Conservation (phyloP, 257 asterid species). For the Solanum raphanifolium region DNA sequence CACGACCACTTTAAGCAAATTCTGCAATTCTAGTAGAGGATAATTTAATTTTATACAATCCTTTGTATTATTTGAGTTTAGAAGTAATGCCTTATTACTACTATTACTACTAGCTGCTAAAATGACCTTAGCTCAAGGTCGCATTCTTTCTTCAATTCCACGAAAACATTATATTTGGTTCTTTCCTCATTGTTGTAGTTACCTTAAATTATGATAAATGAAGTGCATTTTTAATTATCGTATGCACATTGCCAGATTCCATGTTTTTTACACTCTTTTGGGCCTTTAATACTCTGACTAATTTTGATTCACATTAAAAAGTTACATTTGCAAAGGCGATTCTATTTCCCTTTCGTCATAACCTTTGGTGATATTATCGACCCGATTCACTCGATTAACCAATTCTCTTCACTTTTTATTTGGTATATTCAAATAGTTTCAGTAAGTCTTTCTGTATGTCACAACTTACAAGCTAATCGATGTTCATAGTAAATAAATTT, state of each 20-base stretch:
- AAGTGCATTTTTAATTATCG: background rate
- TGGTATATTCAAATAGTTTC: background rate
- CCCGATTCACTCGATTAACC: background rate
- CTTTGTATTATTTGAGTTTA: background rate
- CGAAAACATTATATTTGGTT: background rate
- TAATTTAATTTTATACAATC: background rate
- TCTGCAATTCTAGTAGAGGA: background rate
- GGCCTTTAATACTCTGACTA: background rate
- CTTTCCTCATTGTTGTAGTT: background rate
- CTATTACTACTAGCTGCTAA: background rate
- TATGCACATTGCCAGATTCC: background rate
- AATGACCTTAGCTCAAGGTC: slow-evolving; percentile 62
- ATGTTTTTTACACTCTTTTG: background rate
- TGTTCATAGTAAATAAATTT: background rate
- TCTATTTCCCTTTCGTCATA: background rate
- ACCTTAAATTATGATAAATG: background rate
- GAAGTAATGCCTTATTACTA: slow-evolving; percentile 1
- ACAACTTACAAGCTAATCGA: background rate
- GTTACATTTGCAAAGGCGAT: background rate
- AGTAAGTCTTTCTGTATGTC: background rate
- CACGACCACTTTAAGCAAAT: slow-evolving; percentile 40
- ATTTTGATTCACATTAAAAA: background rate
- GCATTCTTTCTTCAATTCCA: slow-evolving; percentile 30
- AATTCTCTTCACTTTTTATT: background rate
- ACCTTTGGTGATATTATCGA: background rate